Evolutionary conservation across 768 basidiomycete species (phyloP), one percentile per base, ranked within the genome.

Genomic region (Arthromyces matolae): DNA sequence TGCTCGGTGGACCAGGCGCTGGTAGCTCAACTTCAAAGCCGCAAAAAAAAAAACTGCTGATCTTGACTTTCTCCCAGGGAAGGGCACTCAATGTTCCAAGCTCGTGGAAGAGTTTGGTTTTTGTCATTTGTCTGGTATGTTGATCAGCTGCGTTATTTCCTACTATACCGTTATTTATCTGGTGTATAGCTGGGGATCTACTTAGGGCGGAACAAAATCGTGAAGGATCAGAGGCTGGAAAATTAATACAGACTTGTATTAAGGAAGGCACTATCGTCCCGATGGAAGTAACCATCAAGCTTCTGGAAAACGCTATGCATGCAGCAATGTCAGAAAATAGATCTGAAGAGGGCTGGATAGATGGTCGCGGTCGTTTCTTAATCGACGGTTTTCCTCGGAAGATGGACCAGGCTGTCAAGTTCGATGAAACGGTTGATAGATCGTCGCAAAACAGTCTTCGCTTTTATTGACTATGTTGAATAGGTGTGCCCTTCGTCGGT

Each of bases 351-450:
- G 83, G 79, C 18, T 93, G 91, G 92, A 65, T 64, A 8, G 70
- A 79, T 25, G 89, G 86, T 20, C 71, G 69, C 43, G 91, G 90
- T 27, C 83, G 92, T 37, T 99, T 98, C 75, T 76, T 98, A 58
- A 84, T 99, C 52, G 95, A 99, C 54, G 96, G 95, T 1, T 98
- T 98, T 70, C 96, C 95, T 45, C 80, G 95, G 51, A 93, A 98
- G 75, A 93, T 98, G 93, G 96, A 99, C 64, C 96, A 99, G 69
- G 95, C 94, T 0, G 51, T 85, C 60, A 83, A 84, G 64, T 99
- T 97, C 61, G 95, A 98, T 60, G 74, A 88, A 56, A 76, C 83
- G 38, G 95, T 93, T 55, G 45, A 79, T 66, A 19, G 32, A 31
- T 16, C 44, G 42, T 29, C 16, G 8, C 13, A 28, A 33, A 39